Evolutionary conservation across 148 eudicot species (phyloP).

Genomic region (Agrostemma githago): DNA sequence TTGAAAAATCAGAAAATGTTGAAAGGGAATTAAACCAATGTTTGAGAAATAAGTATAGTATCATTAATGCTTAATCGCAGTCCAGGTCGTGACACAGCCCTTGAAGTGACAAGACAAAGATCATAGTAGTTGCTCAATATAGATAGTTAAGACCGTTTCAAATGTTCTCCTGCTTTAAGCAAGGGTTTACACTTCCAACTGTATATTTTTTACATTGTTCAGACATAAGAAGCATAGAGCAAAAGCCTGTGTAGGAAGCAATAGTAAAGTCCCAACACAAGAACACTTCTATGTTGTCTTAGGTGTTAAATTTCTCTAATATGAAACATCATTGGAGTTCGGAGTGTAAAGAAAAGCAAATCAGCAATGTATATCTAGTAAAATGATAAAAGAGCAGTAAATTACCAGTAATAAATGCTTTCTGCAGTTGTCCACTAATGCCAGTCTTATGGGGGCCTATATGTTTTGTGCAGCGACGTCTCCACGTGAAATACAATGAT

Average conservation of each 20-base stretch:
- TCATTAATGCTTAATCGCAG: too few relatives aligned
- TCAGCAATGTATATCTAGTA: neutral
- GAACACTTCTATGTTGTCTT: neutral
- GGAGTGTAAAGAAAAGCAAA: neutral
- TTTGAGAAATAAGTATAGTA: too few relatives aligned
- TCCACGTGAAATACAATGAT: slow-evolving; percentile 33
- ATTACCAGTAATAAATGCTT: slow-evolving; percentile 85
- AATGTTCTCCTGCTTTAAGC: too few relatives aligned
- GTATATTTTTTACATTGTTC: neutral
- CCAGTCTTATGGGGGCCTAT: slow-evolving; percentile 85
- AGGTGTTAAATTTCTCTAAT: neutral
- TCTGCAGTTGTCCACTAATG: slow-evolving; percentile 92
- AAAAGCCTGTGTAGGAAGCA: neutral
- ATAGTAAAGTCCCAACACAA: neutral
- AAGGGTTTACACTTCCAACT: too few relatives aligned
- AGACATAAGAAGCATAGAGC: neutral
- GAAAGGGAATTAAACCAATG: too few relatives aligned
- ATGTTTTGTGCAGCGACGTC: slow-evolving; percentile 45
- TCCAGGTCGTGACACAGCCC: too few relatives aligned
- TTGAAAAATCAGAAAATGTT: too few relatives aligned
- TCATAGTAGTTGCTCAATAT: too few relatives aligned
- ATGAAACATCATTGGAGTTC: neutral
- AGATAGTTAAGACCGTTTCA: too few relatives aligned
- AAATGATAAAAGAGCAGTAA: neutral
- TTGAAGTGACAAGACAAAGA: too few relatives aligned